Evolutionary conservation across 192 early-diverging fungal species (phyloP).

Genomic region (Entomortierella chlamydospora): DNA sequence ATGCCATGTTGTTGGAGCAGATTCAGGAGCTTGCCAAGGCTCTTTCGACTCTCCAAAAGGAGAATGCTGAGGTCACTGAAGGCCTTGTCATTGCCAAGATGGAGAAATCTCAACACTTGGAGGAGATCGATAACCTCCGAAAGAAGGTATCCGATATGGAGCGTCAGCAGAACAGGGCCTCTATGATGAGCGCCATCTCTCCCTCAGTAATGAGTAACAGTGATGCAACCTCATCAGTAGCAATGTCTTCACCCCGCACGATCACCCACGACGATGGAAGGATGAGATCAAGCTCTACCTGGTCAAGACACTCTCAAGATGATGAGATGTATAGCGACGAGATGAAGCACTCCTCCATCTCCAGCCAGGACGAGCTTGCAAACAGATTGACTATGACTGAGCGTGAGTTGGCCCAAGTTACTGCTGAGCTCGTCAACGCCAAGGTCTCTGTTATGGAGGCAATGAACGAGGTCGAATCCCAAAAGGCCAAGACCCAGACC

Average conservation of each 20-base stretch:
- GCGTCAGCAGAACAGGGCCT: slow-evolving; percentile 61
- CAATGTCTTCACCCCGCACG: slow-evolving; percentile 41
- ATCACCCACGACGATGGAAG: slow-evolving; percentile 40
- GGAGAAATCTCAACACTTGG: slow-evolving; percentile 59
- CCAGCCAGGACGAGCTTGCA: slow-evolving; percentile 34
- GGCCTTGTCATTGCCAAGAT: slow-evolving; percentile 67
- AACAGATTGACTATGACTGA: slow-evolving; percentile 25
- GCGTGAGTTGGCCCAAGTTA: slow-evolving; percentile 46
- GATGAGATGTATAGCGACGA: slow-evolving; percentile 17
- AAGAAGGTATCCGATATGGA: slow-evolving; percentile 56
- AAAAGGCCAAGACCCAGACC: slow-evolving; percentile 31
- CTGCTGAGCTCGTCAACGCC: slow-evolving; percentile 31
- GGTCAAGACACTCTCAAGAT: slow-evolving; percentile 50
- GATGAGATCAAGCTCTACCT: slow-evolving; percentile 32
- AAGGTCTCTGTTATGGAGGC: slow-evolving; percentile 52
- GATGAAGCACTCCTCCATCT: slow-evolving; percentile 23
- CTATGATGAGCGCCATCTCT: slow-evolving; percentile 50
- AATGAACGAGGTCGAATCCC: slow-evolving; percentile 50
- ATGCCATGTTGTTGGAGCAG: slow-evolving; percentile 66
- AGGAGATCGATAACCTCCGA: slow-evolving; percentile 67
- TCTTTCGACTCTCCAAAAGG: slow-evolving; percentile 73
- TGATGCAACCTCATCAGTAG: slow-evolving; percentile 18
- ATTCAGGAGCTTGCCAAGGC: slow-evolving; percentile 72
- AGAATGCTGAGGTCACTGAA: slow-evolving; percentile 75
- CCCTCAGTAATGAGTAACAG: slow-evolving; percentile 42